Conservation (phyloP, 140 eudicot species). For the Senecio squalidus region DNA sequence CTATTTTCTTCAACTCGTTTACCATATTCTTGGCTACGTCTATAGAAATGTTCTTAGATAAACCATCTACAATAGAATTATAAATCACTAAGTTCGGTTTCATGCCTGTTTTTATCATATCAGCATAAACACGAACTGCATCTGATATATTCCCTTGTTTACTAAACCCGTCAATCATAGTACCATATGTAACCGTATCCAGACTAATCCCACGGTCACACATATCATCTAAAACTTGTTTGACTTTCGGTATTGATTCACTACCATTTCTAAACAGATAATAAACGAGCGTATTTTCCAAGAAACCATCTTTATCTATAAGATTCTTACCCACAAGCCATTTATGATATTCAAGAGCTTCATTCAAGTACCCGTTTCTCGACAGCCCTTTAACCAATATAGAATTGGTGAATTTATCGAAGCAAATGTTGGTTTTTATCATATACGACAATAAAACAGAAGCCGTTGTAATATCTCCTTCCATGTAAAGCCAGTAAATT, state of each 20-base stretch:
- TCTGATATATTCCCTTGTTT: conserved; percentile 39
- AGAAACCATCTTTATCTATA: conserved; percentile 31
- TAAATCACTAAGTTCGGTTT: conserved; percentile 49
- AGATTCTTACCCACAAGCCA: conserved; percentile 40
- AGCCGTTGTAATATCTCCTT: conserved; percentile 44
- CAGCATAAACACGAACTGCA: conserved; percentile 43
- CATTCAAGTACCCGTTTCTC: conserved; percentile 42
- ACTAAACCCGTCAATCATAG: conserved; percentile 51
- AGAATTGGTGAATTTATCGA: conserved; percentile 49
- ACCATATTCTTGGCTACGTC: conserved; percentile 37
- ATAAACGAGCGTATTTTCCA: conserved; percentile 33
- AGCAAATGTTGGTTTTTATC: conserved; percentile 39
- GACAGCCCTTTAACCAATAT: conserved; percentile 46
- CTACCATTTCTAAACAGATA: conserved; percentile 37
- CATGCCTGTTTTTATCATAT: conserved; percentile 45
- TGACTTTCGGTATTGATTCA: conserved; percentile 20
- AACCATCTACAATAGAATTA: conserved; percentile 46
- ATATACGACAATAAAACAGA: conserved; percentile 35
- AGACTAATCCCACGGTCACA: conserved; percentile 42
- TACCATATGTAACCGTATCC: conserved; percentile 47
- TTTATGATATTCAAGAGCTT: conserved; percentile 22
- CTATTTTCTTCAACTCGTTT: conserved; percentile 31
- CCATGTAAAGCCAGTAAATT: conserved; percentile 48
- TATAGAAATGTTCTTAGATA: conserved; percentile 37
- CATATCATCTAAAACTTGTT: conserved; percentile 46